Evolutionary conservation across 345 rosid genomes (phyloP), one percentile per base, ranked within the genome.

Genomic region (Citrus medica): DNA sequence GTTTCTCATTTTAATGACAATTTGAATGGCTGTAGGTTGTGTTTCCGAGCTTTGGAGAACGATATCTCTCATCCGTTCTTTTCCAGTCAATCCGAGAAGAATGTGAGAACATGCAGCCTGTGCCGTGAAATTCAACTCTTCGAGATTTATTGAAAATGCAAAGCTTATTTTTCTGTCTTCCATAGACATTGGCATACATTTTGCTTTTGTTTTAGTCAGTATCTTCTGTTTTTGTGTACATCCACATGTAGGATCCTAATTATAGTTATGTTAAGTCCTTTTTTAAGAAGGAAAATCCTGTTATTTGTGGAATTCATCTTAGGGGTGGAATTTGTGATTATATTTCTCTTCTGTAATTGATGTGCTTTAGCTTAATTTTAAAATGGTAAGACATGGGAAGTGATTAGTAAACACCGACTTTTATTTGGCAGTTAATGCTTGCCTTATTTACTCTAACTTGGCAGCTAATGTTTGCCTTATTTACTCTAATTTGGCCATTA

Each of bases 21-120:
- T 42, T 42, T 17, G 25, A 63, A 38, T 76, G 40, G 35, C 74
- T 74, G 74, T 91, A 94, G 99, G 98, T 92, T 79, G 95, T 94
- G 64, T 92, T 96, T 64, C 99, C 98, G 3, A 96, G 98, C 89
- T 92, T 96, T 13, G 97, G 99, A 3, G 99, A 96, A 77, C 88
- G 97, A 68, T 94, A 96, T 58, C 89, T 94, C 42, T 94, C 99
- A 1, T 78, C 98, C 1, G 91, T 91, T 55, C 95, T 94, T 76
- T 96, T 96, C 88, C 93, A 91, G 83, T 94, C 98, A 5, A 96
- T 96, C 58, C 87, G 95, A 67, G 95, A 96, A 81, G 98, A 90
- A 82, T 92, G 93, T 4, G 97, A 91, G 92, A 90, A 89, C 74
- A 88, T 94, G 97, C 91, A 91, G 84, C 92, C 95, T 9, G 92